Conservation (phyloP, 106 monocot genomes). For the Acanthochlamys bracteata region DNA sequence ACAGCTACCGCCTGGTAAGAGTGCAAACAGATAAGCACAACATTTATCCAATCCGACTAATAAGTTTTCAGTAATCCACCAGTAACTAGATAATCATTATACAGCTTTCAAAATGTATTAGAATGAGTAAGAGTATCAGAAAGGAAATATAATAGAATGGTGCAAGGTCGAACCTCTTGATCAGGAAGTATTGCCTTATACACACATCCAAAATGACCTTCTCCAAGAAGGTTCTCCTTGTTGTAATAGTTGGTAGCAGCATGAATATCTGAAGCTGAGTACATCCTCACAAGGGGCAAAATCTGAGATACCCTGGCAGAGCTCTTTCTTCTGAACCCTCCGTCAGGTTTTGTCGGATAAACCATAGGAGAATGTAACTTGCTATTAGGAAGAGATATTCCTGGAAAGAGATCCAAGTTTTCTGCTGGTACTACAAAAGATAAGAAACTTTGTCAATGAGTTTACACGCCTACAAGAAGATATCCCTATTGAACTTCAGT, state of each 20-base stretch:
- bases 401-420: not conserved
- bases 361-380: slow-evolving; percentile 8
- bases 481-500: no score
- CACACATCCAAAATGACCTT: slow-evolving; percentile 32
- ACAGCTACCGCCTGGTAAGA: slow-evolving; percentile 41
- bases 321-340: slow-evolving; percentile 29
- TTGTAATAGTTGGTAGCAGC: slow-evolving; percentile 45
- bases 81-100: no score
- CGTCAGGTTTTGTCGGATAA: slow-evolving; percentile 20
- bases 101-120: no score
- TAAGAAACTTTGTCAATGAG: not conserved
- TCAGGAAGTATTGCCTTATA: slow-evolving; percentile 53
- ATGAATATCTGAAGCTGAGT: slow-evolving; percentile 41
- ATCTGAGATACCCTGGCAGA: slow-evolving; percentile 17
- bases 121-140: not conserved
- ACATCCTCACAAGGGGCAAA: slow-evolving; percentile 21
- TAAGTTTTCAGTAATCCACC: no score
- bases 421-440: slow-evolving; percentile 22
- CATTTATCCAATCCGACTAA: no score
- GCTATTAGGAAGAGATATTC: slow-evolving; percentile 9
- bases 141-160: not conserved
- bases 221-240: slow-evolving; percentile 40
- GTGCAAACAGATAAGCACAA: not conserved
- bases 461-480: no score
- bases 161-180: slow-evolving; percentile 37